These are phyloP conservation scores for Penicillium aurantiogriseum DNA, from an alignment of 2,329 filamentous ascomycete species.

Conservation along the genomic window DNA sequence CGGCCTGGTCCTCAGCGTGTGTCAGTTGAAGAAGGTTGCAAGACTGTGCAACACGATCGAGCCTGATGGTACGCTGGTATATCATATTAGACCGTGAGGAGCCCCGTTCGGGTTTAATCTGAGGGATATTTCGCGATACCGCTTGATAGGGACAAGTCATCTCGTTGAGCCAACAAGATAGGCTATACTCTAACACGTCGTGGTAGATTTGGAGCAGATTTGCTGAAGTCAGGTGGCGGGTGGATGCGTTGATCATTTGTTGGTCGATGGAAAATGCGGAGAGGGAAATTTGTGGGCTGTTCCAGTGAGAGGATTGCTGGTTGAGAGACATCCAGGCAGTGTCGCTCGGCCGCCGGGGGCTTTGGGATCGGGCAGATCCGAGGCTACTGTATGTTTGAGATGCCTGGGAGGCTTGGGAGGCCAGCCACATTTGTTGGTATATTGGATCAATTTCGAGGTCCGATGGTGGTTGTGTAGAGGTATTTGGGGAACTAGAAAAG, in stretches of 20 bases:
- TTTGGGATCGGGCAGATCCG: neutral
- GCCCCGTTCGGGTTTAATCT: neutral
- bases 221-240: neutral
- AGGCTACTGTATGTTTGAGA: neutral
- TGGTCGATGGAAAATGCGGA: neutral
- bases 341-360: neutral
- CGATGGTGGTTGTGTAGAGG: neutral
- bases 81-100: neutral
- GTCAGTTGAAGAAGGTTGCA: neutral
- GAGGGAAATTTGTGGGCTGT: neutral
- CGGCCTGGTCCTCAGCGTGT: neutral
- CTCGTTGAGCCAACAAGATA: neutral
- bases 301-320: neutral
- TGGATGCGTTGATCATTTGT: neutral
- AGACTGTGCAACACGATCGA: neutral
- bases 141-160: neutral
- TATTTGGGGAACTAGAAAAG: neutral
- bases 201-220: neutral
- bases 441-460: neutral
- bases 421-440: neutral
- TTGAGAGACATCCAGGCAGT: neutral
- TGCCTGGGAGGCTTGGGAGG: neutral
- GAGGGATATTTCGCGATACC: neutral
- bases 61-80: neutral
- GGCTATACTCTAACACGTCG: neutral